Base-by-base conservation (phyloP, 2,329 filamentous ascomycete genomes). In the Graphilbum fragrans region DNA sequence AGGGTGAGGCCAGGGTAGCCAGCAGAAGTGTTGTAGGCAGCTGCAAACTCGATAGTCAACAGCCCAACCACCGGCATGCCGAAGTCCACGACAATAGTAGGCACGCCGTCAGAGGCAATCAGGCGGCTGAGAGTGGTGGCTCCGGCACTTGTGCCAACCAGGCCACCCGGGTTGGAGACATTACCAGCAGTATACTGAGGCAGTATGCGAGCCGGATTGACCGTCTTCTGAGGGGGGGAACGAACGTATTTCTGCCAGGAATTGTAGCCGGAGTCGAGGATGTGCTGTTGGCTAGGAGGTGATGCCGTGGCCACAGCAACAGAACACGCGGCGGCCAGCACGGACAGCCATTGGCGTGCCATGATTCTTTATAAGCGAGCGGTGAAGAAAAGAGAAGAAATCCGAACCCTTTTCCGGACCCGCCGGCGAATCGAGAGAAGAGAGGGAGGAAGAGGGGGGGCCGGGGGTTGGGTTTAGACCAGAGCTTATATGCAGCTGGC, bases 71-170 rank as follows among this genome's bases (percentile, higher is more conserved):
- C 55, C 41, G 69, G 68, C 39, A 63, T 60, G 1, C 68, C 68
- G 50, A 70, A 71, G 47, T 72, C 68, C n/a, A 71, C 48, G 14
- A 69, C 61, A 9, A 71, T 49, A 2, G 55, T 55, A 1, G 67
- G 64, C 0, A 52, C 41, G 4, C 53, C 47, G 6, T 52, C 44
- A 5, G 41, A 36, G 4, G 38, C n/a, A 0, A 36, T 36, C 1
- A n/a, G 20, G 5, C 58, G 55, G 3, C 42, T 53, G 29, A 68
- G 51, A 0, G 61, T 49, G 1, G 62, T 60, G 4, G 55, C 41
- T 14, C 45, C 45, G 4, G 49, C 49, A 6, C 53, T 53, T 4
- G 31, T 27, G 3, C 43, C 45, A 14, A 58, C 41, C 4, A 68
- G 46, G 1, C 56, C 59, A 5, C 57, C 50, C 2, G 61, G 50